Evolutionary conservation across 768 basidiomycete genomes (phyloP).

Genomic region (Panaeolus papilionaceus): DNA sequence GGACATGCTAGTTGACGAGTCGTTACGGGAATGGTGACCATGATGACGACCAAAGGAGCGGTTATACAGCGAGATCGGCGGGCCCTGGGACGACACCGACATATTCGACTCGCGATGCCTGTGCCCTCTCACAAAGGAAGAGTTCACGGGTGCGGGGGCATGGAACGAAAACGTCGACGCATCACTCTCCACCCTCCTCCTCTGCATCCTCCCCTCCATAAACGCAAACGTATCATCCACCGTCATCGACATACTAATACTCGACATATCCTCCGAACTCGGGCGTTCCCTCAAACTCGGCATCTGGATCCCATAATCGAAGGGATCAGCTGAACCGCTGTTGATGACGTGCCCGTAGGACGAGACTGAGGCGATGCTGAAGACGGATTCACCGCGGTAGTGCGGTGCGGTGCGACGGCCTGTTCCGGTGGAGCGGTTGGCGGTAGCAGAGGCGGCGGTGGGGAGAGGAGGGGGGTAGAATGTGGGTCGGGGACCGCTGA

Average conservation of each 20-base stretch:
- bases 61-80: slow-evolving; percentile 78
- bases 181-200: slow-evolving; percentile 74
- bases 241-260: slow-evolving; percentile 55
- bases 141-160: slow-evolving; percentile 36
- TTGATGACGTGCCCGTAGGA: slow-evolving; percentile 77
- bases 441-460: not conserved
- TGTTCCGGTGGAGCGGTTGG: slow-evolving; percentile 8
- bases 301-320: slow-evolving; percentile 61
- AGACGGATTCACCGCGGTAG: slow-evolving; percentile 59
- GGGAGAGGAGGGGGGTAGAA: slow-evolving; percentile 65
- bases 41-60: slow-evolving; percentile 59
- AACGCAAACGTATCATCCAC: slow-evolving; percentile 83
- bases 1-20: slow-evolving; percentile 63
- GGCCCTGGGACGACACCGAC: slow-evolving; percentile 59
- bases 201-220: slow-evolving; percentile 40
- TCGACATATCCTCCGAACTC: slow-evolving; percentile 62
- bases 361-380: slow-evolving; percentile 81
- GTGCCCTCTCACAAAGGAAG: slow-evolving; percentile 53
- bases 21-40: slow-evolving; percentile 41
- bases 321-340: slow-evolving; percentile 70
- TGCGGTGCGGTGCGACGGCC: slow-evolving; percentile 42
- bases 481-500: slow-evolving; percentile 61
- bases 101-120: slow-evolving; percentile 68
- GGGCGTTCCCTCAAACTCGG: slow-evolving; percentile 61
- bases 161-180: slow-evolving; percentile 81